Conservation (phyloP, 2,329 filamentous ascomycete species). For the Monosporascus ibericus region DNA sequence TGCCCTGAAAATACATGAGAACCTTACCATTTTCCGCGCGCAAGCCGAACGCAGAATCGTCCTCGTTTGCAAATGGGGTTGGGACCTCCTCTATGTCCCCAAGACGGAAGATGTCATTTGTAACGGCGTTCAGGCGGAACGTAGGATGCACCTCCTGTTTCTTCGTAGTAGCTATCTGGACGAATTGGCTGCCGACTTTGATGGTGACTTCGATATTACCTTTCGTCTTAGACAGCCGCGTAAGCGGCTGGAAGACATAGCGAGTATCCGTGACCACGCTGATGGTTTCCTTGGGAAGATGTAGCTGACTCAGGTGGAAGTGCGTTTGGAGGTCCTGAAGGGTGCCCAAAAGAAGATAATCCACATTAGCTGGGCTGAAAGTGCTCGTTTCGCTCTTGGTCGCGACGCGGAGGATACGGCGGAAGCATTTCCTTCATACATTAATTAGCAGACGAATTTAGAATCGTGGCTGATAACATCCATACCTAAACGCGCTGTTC, state of each 20-base stretch:
- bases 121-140: conserved; percentile 53
- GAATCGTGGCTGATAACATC: background rate
- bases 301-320: conserved; percentile 60
- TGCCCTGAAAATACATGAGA: conserved; percentile 66
- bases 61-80: conserved; percentile 57
- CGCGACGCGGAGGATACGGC: conserved; percentile 55
- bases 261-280: conserved; percentile 61
- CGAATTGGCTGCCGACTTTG: conserved; percentile 63
- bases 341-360: conserved; percentile 61
- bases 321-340: conserved; percentile 59
- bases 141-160: conserved; percentile 63
- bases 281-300: conserved; percentile 64
- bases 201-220: conserved; percentile 65
- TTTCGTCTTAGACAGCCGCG: conserved; percentile 59
- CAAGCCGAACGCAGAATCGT: conserved; percentile 61
- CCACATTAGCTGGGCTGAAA: conserved; percentile 59
- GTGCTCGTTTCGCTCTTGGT: conserved; percentile 54
- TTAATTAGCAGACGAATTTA: conserved; percentile 5
- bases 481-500: conserved; percentile 61
- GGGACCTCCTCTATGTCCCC: conserved; percentile 63
- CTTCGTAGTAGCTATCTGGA: conserved; percentile 63
- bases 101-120: conserved; percentile 66
- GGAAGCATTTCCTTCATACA: conserved; percentile 51
- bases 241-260: conserved; percentile 60
- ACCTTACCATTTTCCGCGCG: conserved; percentile 64